Base-by-base conservation (phyloP, 805 yeast species). In the Kazachstania martiniae region DNA sequence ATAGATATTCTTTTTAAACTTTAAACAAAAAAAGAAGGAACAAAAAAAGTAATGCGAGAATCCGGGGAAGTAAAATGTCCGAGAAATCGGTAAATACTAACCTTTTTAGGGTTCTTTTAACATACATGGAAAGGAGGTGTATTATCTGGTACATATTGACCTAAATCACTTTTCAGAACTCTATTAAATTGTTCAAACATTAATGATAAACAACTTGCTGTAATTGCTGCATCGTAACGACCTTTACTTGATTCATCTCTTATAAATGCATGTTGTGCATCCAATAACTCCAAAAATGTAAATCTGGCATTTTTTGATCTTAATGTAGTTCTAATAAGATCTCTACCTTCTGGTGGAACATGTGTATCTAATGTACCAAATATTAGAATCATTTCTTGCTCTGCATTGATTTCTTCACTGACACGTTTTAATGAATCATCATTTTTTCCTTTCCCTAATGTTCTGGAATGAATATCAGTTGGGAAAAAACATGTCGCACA, bases 251-350 rank as follows among this genome's bases (percentile, higher is more conserved):
- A 58, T 48, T 80, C 91, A 51, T 81, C 93, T 41, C 91, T 65
- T 33, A 81, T 77, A 46, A 80, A 81, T 0, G 93, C 91, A 44
- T 82, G 93, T 53, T 81, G 86, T 10, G 93, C 91, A 41, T 72
- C 86, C 44, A 76, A 70, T 33, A 80, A 62, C 55, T 81, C 93
- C 59, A 77, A 67, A 51, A 81, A 78, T 1, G 85, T 76, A 55
- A 78, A 70, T 36, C 66, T 72, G 31, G 77, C 80, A 14, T 66
- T 67, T 19, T 70, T 64, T 27, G 72, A 68, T 44, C 84, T 63
- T 47, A 81, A 53, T 10, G 67, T 65, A 36, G 63, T 51, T 51
- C 93, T 65, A 43, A 82, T 81, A 47, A 77, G 54, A 47, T 77
- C 86, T 38, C 91, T 63, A 2, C 93, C 93, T 35, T 62, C 77